phyloP scores from a whole-genome alignment of 2,329 filamentous ascomycete species.

The Kalmusia sp. region DNA sequence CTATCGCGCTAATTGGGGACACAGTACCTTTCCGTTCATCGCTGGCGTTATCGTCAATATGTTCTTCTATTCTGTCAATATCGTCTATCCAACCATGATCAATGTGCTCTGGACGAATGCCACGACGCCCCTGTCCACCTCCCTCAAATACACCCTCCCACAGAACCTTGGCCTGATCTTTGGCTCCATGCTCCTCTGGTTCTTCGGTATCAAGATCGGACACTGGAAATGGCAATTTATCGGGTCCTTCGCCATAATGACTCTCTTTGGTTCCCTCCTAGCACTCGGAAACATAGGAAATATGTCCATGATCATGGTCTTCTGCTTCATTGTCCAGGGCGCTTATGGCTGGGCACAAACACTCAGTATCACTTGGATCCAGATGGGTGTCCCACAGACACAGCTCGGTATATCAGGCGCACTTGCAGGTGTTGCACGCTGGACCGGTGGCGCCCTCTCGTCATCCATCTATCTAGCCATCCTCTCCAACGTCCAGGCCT shows the following conservation, averaged over 20 bases:
- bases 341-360: conserved; percentile 57
- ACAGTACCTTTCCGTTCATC: conserved; percentile 51
- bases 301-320: conserved; percentile 55
- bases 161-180: conserved; percentile 52
- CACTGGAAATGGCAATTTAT: conserved; percentile 57
- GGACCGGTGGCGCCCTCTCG: conserved; percentile 51
- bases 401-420: conserved; percentile 54
- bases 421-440: conserved; percentile 48
- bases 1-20: no score
- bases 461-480: conserved; percentile 51
- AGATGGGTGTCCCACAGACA: conserved; percentile 57
- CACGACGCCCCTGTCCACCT: conserved; percentile 39
- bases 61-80: conserved; percentile 58
- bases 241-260: conserved; percentile 53
- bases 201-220: conserved; percentile 51
- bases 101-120: conserved; percentile 49
- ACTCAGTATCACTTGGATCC: conserved; percentile 55
- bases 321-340: conserved; percentile 53
- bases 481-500: conserved; percentile 38
- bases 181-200: conserved; percentile 50
- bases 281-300: conserved; percentile 51
- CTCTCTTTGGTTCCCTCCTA: conserved; percentile 54
- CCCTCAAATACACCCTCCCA: conserved; percentile 48
- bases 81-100: conserved; percentile 58
- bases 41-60: conserved; percentile 56